A percentile compares a stretch with the other conserved stretches of the same genome.
These are phyloP conservation scores for Yamadazyma tumulicola DNA, from an alignment of 805 yeast species.

Conservation along the genomic window DNA sequence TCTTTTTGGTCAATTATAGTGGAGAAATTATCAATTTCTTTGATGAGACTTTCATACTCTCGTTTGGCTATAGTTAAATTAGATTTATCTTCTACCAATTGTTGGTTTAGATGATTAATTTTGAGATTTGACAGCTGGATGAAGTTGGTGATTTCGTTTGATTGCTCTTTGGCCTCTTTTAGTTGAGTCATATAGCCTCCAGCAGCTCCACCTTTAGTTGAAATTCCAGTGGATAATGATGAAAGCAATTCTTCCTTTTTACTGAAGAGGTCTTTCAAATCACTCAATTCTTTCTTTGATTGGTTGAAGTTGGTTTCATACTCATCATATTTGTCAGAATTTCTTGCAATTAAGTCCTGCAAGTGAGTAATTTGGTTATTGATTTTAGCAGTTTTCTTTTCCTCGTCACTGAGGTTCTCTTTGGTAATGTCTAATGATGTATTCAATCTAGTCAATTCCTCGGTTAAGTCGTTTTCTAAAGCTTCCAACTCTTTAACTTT, in stretches of 20 bases:
- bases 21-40: slow-evolving; percentile 43
- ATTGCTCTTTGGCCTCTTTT: slow-evolving; percentile 53
- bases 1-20: slow-evolving; percentile 36
- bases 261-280: slow-evolving; percentile 44
- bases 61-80: slow-evolving; percentile 51
- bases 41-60: slow-evolving; percentile 41
- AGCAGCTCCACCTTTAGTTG: slow-evolving; percentile 70
- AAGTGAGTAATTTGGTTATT: slow-evolving; percentile 32
- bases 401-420: slow-evolving; percentile 59
- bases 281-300: slow-evolving; percentile 42
- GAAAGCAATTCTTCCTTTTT: slow-evolving; percentile 77
- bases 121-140: slow-evolving; percentile 60
- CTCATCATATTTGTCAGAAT: slow-evolving; percentile 31
- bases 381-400: slow-evolving; percentile 27
- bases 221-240: slow-evolving; percentile 84
- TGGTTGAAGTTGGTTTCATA: slow-evolving; percentile 45
- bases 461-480: slow-evolving; percentile 52
- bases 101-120: slow-evolving; percentile 53
- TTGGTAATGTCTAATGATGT: slow-evolving; percentile 57
- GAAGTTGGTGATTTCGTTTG: slow-evolving; percentile 51
- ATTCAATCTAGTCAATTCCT: slow-evolving; percentile 63
- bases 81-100: slow-evolving; percentile 44
- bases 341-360: slow-evolving; percentile 28
- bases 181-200: slow-evolving; percentile 78
- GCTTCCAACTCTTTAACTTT: slow-evolving; percentile 57